Conservation (phyloP, 495 filamentous ascomycete species). For the Aspergillus panamensis region DNA sequence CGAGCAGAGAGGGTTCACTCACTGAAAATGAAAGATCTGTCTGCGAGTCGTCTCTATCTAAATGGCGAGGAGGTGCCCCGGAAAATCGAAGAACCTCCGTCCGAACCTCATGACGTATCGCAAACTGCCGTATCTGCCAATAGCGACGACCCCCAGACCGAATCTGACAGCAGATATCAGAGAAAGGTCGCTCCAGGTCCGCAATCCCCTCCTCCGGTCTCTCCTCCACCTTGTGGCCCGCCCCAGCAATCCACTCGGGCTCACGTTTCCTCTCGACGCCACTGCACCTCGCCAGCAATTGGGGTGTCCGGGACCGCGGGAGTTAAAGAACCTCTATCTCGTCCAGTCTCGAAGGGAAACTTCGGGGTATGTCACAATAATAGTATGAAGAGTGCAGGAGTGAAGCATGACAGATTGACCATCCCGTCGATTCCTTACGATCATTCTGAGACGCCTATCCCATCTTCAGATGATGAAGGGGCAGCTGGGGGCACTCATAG, state of each 20-base stretch:
- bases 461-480: slow-evolving; percentile 46
- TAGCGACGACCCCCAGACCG: not conserved
- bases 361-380: slow-evolving; percentile 27
- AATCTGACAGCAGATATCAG: slow-evolving; percentile 2
- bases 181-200: slow-evolving; percentile 30
- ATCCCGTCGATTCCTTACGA: slow-evolving; percentile 19
- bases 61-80: slow-evolving; percentile 8
- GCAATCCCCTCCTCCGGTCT: slow-evolving; percentile 33
- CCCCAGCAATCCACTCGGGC: slow-evolving; percentile 15
- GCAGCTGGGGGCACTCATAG: slow-evolving; percentile 18
- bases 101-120: not conserved
- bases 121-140: not conserved
- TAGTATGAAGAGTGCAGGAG: slow-evolving; percentile 28
- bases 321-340: slow-evolving; percentile 10
- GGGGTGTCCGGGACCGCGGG: slow-evolving; percentile 1
- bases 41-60: slow-evolving; percentile 18
- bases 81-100: slow-evolving; percentile 6
- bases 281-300: slow-evolving; percentile 19
- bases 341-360: slow-evolving; percentile 15
- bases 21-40: slow-evolving; percentile 26
- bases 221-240: slow-evolving; percentile 28
- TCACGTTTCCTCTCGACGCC: slow-evolving; percentile 16
- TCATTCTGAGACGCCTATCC: slow-evolving; percentile 35
- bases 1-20: slow-evolving; percentile 29
- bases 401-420: slow-evolving; percentile 25